Evolutionary conservation across 2,329 filamentous ascomycete species (phyloP), one percentile per base, ranked within the genome.

Genomic region (Annulohypoxylon truncatum): DNA sequence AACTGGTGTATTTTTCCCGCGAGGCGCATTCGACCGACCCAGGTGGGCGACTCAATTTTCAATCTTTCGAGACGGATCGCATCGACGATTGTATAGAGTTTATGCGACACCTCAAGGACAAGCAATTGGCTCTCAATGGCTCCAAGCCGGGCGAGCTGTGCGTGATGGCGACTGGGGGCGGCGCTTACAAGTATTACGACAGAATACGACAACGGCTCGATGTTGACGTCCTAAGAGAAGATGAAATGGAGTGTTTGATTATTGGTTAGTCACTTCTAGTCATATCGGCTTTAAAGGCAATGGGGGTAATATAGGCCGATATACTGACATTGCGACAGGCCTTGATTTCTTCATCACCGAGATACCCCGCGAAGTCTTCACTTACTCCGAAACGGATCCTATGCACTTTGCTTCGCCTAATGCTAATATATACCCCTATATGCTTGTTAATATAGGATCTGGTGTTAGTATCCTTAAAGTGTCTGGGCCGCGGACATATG

Each of bases 301-400:
- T 33, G 4, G 24, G 28, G 28, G 28, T 22, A 12, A 15, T 29
- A 2, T 20, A 60, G 18, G 58, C 70, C 67, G 52, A 74, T 51
- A 68, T 42, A 24, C 33, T n/a, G n/a, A 38, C 54, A 31, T 72
- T 40, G 47, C 47, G 12, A 13, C 73, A 93, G 94, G 95, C 10
- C 89, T 99, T 44, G 96, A 99, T 78, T 99, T 98, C 82, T 98
- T 99, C 84, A 98, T 98, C 76, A 97, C 93, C 70, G 94, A 98
- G 78, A 98, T 99, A 64, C 96, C 96, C 18, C 89, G 92, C 72
- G 96, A 99, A 80, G 95, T 99, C 58, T 99, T 99, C 76, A 97
- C 94, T 18, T 98, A 98, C 80, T 94, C 92, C 77, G 95, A 97
- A 78, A 87, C 88, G 31, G 90, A 96, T 73, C 94, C 94, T 3